These are phyloP conservation scores for Boletus speciosus DNA, from an alignment of 768 basidiomycete species.

Conservation along the genomic window DNA sequence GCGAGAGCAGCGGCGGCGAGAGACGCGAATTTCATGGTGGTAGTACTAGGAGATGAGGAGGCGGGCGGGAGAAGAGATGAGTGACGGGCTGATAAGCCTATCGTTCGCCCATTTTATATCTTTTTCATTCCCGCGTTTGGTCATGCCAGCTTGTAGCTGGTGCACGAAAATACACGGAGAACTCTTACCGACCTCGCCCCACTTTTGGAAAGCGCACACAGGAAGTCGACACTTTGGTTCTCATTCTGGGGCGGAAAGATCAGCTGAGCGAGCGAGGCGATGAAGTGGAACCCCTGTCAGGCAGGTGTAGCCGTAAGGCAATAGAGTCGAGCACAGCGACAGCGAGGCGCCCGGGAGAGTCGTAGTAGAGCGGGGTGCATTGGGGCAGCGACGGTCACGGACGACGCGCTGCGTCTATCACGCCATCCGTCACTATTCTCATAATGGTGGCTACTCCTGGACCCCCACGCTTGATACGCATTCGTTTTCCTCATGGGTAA, in stretches of 20 bases:
- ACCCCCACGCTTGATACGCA: not conserved
- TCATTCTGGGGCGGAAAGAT: not conserved
- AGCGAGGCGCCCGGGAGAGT: too few species aligned
- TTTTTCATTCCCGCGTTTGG: too few species aligned
- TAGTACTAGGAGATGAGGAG: not conserved
- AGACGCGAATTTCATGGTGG: constrained; percentile 26
- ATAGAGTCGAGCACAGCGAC: not conserved
- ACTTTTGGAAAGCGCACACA: not conserved
- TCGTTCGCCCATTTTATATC: not conserved
- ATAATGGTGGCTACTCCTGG: not conserved
- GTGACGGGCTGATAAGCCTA: not conserved
- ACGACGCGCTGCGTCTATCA: not conserved
- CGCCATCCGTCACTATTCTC: constrained; percentile 1
- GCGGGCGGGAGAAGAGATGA: not conserved
- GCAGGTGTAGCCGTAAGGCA: not conserved
- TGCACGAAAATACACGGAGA: too few species aligned
- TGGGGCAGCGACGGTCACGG: not conserved
- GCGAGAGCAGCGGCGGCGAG: constrained; percentile 9
- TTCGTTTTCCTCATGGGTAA: not conserved
- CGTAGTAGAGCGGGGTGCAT: too few species aligned
- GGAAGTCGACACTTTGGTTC: not conserved
- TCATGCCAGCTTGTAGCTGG: too few species aligned
- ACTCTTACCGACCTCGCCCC: too few species aligned
- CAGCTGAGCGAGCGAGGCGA: constrained; percentile 5
- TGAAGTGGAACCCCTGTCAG: not conserved